Evolutionary conservation across 228 moss, liverwort and hornwort species (phyloP).

Genomic region (Sphagnum magellanicum): DNA sequence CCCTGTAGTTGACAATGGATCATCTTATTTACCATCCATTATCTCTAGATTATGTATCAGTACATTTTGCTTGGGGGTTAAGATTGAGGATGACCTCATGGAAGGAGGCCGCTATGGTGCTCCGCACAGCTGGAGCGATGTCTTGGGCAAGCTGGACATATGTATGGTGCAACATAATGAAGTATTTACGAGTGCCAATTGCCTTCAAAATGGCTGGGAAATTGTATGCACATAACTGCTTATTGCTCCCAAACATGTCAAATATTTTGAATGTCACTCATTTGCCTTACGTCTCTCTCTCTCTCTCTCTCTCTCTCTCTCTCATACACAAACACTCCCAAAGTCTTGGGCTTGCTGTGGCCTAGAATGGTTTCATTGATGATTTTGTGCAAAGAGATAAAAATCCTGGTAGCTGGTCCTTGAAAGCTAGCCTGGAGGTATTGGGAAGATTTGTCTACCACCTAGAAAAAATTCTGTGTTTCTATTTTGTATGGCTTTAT

Average conservation of each 20-base stretch:
- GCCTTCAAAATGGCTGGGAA: constrained; percentile 83
- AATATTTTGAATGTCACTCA: neutral
- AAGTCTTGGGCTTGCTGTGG: no score
- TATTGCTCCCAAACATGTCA: constrained; percentile 6
- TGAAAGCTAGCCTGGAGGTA: no score
- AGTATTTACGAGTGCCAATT: constrained; percentile 75
- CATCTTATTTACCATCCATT: no score
- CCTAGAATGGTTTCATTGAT: no score
- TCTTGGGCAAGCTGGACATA: constrained; percentile 72
- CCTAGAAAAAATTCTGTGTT: no score
- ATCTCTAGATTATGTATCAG: neutral
- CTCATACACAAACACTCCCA: no score
- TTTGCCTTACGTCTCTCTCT: neutral
- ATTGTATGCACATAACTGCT: constrained; percentile 79
- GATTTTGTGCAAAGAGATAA: no score
- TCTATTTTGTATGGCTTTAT: no score
- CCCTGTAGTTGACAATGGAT: no score
- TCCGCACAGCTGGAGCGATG: constrained; percentile 52
- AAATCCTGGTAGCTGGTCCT: no score
- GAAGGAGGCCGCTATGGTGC: constrained; percentile 76
- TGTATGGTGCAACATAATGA: constrained; percentile 55
- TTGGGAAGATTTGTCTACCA: no score
- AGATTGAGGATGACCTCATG: constrained; percentile 54
- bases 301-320: neutral
- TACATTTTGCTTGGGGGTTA: no score